Base-by-base conservation (phyloP, 1,139 yeast species). In the Saccharomyces hybrid region DNA sequence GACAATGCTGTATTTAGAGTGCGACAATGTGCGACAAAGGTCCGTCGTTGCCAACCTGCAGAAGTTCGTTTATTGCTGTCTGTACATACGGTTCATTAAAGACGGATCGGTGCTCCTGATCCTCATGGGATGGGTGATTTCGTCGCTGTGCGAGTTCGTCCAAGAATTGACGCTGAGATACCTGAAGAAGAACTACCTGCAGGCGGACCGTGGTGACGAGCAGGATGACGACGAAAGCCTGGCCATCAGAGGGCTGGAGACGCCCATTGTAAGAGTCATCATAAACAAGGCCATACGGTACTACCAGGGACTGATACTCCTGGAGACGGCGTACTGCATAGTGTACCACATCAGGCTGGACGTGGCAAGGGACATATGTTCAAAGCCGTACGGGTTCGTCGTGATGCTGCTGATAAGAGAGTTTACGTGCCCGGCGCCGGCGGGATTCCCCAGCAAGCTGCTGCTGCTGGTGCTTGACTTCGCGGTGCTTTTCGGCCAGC, bases 341-440 rank as follows among this genome's bases (percentile, higher is more conserved):
- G 41, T 48, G 50, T 48, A 48, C 31, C 50, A 48, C 29, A 34
- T 34, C 42, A 14, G 42, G 42, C 23, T 34, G 42, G 42, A 34
- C 42, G 23, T 34, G 5, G 13, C 42, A 2, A 16, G 23, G 5
- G 42, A 34, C 11, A 34, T 34, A 34, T 34, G 42, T 9, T 8
- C 42, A 1, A 34, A 34, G 20, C 42, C 42, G 23, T 34, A 34
- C 42, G 42, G 42, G 7, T 34, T 34, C 2, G 42, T 34, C 4
- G 42, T 34, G 42, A 34, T 34, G 42, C 42, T 34, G 3, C 3
- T 34, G 20, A 34, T 34, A 34, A 34, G 42, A 9, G 42, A 34
- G 42, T 34, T 34, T 4, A 34, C 42, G 20, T 34, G 42, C 2
- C 42, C 42, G 13, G 42, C 42, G 20, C 42, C 42, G 11, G 42